Evolutionary conservation across 73 alveolate species (phyloP), one percentile per base, ranked within the genome.

Genomic region (Paramecium caudatum): DNA sequence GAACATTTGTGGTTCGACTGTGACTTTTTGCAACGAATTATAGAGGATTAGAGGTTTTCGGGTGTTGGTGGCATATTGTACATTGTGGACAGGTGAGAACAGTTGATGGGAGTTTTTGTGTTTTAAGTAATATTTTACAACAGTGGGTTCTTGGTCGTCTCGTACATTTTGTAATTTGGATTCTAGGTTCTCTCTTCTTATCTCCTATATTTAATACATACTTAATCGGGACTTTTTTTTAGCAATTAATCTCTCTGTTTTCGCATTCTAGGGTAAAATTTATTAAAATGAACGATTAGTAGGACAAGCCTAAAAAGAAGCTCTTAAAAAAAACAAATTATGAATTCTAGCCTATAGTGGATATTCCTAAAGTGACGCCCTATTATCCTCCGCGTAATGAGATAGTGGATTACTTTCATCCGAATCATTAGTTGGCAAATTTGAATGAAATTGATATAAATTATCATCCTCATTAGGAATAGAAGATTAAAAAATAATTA

Each of bases 61-160:
- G 25, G 17, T 68, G 15, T 4, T 15, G 34, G 34, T 32, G 50
- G 9, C 19, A 12, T 34, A 68, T 68, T 68, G 16, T 8, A 68
- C 84, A 68, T 68, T 37, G 34, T 68, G 84, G 19, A 68, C 50
- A 13, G 84, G 84, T 17, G 84, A 34, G 17, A 32, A 8, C 50
- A 68, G 84, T 68, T 68, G 21, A 9, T 68, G 55, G 8, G 50
- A 32, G 34, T 30, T 68, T 10, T 68, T 68, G 33, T 33, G 13
- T 68, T 37, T 13, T 32, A 37, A 25, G 36, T 32, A 34, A 37
- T 68, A 68, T 34, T 68, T 68, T 10, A 68, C 10, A 12, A 68
- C 84, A 32, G 48, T 43, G 19, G 30, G 30, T 32, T 32, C 8
- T 68, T 68, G 17, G 19, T 68, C 84, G 34, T 32, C 84, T 68